phyloP scores from a whole-genome alignment of 2,329 filamentous ascomycete species.

The Sclerotinia spermophila region DNA sequence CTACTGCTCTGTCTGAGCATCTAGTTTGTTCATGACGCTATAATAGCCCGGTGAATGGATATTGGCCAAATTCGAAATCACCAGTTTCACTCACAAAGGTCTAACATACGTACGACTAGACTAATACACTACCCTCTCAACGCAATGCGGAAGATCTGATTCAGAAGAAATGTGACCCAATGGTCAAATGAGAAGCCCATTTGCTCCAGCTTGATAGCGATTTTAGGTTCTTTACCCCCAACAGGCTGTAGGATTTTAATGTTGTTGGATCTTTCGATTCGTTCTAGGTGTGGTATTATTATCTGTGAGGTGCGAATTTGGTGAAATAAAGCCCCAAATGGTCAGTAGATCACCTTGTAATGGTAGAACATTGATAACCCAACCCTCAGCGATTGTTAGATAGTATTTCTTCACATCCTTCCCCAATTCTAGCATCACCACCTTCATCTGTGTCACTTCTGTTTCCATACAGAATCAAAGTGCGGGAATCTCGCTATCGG shows the following conservation, averaged over 20 bases:
- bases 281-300: neutral
- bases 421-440: neutral
- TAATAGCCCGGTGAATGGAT: neutral
- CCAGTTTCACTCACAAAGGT: neutral
- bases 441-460: neutral
- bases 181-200: neutral
- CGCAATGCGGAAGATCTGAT: neutral
- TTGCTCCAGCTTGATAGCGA: neutral
- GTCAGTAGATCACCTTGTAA: neutral
- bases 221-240: neutral
- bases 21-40: neutral
- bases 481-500: neutral
- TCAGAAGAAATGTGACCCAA: neutral
- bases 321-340: neutral
- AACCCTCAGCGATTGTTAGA: neutral
- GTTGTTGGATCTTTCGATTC: neutral
- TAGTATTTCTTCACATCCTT: neutral
- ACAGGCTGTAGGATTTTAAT: neutral
- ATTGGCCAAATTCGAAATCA: neutral
- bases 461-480: neutral
- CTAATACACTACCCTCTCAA: neutral
- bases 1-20: neutral
- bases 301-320: neutral
- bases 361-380: neutral
- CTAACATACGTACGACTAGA: neutral